A percentile compares a stretch with the other conserved stretches of the same genome.
These are phyloP conservation scores for Mortierella sp. DNA, from an alignment of 371 early-diverging fungal species.

Conservation along the genomic window DNA sequence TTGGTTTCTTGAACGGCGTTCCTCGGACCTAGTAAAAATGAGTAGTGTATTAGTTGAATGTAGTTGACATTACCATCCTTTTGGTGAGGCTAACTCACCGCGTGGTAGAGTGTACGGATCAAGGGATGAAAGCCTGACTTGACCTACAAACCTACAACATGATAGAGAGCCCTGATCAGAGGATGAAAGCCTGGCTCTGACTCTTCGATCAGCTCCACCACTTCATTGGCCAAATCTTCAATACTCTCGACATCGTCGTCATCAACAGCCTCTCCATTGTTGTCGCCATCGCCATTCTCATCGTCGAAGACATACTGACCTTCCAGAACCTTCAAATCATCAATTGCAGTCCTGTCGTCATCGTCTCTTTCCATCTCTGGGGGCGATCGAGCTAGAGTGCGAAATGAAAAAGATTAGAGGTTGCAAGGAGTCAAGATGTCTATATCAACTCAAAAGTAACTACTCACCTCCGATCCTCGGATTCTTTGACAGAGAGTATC, in stretches of 20 bases:
- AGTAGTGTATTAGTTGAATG: neutral
- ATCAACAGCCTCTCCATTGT: neutral
- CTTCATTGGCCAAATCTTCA: constrained; percentile 11
- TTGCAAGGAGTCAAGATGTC: neutral
- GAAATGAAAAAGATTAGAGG: neutral
- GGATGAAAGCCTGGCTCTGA: constrained; percentile 16
- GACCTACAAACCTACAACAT: constrained; percentile 8
- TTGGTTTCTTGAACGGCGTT: constrained; percentile 10
- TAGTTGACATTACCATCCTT: no score
- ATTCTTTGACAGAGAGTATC: no score
- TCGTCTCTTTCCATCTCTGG: no score
- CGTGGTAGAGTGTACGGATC: constrained; percentile 1
- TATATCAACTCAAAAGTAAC: no score
- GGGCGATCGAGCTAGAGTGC: neutral
- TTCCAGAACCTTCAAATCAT: no score
- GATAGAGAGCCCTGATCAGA: constrained; percentile 15
- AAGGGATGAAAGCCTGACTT: constrained; percentile 2
- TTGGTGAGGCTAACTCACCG: no score
- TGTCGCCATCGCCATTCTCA: constrained; percentile 9
- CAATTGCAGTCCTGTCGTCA: neutral
- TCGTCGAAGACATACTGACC: constrained; percentile 5
- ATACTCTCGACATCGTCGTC: constrained; percentile 15
- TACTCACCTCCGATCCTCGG: no score
- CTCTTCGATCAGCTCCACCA: constrained; percentile 14
- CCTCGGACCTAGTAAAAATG: constrained; percentile 3